Percentiles rank a stretch among this genome's conserved stretches.
Evolutionary conservation across 345 rosid genomes (phyloP).

Genomic region (Aquilaria malaccensis): DNA sequence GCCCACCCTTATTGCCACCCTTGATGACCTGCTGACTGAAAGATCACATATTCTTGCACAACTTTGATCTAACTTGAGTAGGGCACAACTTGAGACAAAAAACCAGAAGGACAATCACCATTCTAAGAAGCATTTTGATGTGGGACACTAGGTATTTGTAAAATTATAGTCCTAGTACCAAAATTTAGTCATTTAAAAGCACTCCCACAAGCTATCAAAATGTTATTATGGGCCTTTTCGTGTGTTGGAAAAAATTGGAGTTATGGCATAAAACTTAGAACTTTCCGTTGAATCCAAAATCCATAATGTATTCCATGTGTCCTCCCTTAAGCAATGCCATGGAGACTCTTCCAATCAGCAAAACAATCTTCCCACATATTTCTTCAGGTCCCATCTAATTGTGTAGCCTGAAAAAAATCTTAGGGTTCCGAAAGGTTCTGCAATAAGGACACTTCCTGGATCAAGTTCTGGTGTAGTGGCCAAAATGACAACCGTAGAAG

Average conservation of each 20-base stretch:
- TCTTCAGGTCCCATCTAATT: too few species aligned
- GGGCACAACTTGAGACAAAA: neutral
- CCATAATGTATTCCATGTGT: neutral
- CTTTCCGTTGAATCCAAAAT: neutral
- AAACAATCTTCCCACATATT: too few species aligned
- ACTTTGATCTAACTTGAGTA: neutral
- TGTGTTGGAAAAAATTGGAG: neutral
- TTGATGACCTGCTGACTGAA: neutral
- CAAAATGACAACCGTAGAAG: too few species aligned
- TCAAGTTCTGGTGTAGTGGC: too few species aligned
- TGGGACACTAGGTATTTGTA: neutral
- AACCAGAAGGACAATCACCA: neutral
- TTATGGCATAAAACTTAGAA: neutral
- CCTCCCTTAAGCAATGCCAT: neutral
- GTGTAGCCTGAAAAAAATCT: too few species aligned
- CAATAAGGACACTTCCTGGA: too few species aligned
- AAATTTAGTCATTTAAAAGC: too few species aligned
- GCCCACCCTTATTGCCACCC: neutral
- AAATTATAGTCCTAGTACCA: too few species aligned
- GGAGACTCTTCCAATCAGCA: neutral
- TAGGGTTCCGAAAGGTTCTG: too few species aligned
- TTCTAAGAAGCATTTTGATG: neutral
- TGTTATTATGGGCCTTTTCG: neutral
- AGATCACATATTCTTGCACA: neutral
- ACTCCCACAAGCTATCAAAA: neutral